These are phyloP conservation scores for Echites panduratus DNA, from an alignment of 257 asterid genomes.

Conservation along the genomic window DNA sequence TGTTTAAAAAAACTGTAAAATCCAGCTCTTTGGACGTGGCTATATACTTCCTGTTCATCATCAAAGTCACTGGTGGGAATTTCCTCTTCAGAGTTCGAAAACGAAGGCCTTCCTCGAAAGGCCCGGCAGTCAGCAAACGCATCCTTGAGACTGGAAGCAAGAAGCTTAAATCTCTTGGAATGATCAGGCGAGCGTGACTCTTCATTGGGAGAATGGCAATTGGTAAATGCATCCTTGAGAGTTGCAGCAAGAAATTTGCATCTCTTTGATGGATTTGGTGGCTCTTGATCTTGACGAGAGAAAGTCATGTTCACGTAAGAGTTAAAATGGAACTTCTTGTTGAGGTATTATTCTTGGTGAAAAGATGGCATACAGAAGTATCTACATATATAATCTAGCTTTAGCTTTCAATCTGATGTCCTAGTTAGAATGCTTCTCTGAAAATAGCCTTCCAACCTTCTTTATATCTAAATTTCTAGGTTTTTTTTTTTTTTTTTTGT, in stretches of 20 bases:
- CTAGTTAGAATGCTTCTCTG: slow-evolving; percentile 24
- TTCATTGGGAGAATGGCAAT: slow-evolving; percentile 31
- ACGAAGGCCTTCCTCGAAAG: slow-evolving; percentile 34
- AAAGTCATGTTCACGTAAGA: slow-evolving; percentile 33
- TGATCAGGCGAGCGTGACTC: slow-evolving; percentile 7
- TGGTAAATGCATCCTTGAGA: slow-evolving; percentile 44
- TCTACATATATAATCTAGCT: slow-evolving; percentile 1
- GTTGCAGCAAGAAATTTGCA: slow-evolving; percentile 50
- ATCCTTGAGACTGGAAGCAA: slow-evolving; percentile 15
- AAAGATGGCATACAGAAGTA: slow-evolving; percentile 6
- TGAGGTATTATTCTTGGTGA: slow-evolving; percentile 16
- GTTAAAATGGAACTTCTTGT: slow-evolving; percentile 12
- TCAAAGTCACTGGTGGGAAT: slow-evolving; percentile 33
- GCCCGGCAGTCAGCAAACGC: slow-evolving; percentile 21
- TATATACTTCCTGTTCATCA: slow-evolving; percentile 61
- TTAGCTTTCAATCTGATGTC: slow-evolving; percentile 10
- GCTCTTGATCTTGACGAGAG: slow-evolving; percentile 42
- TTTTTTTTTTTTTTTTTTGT: slow-evolving; percentile 40
- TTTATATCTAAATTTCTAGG: slow-evolving; percentile 8
- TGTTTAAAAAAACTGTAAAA: background rate
- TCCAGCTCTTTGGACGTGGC: background rate
- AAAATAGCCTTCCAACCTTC: slow-evolving; percentile 41
- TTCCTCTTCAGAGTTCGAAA: slow-evolving; percentile 34
- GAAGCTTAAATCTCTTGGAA: slow-evolving; percentile 14
- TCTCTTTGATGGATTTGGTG: slow-evolving; percentile 36